Conservation (phyloP, 768 basidiomycete species). For the Boletus pseudo-olivaceus region DNA sequence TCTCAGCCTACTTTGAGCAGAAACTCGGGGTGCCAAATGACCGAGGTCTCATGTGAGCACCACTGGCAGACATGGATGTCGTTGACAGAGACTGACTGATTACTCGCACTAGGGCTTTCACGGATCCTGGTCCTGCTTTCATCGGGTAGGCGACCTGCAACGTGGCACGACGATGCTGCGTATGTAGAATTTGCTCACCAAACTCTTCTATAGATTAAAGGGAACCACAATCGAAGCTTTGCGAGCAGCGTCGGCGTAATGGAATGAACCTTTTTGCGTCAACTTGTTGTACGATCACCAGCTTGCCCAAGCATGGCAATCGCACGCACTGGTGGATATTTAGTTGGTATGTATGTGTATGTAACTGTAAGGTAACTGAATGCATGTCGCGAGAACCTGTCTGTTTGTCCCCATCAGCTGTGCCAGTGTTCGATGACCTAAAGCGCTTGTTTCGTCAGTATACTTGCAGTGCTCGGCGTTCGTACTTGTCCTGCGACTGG, state of each 20-base stretch:
- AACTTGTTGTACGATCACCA: background rate
- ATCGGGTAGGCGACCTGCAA: constrained; percentile 17
- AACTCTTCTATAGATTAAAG: constrained; percentile 2
- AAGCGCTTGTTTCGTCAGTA: background rate
- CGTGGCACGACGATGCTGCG: background rate
- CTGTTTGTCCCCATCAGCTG: background rate
- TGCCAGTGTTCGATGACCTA: background rate
- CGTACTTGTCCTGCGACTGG: too few species aligned
- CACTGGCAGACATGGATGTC: background rate
- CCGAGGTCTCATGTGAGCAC: constrained; percentile 57
- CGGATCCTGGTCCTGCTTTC: constrained; percentile 25
- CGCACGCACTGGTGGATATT: background rate
- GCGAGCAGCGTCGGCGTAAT: constrained; percentile 1
- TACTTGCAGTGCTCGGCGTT: too few species aligned
- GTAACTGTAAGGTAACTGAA: background rate
- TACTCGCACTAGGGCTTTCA: constrained; percentile 18
- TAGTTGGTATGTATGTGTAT: background rate
- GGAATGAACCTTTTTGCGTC: background rate
- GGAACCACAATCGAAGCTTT: constrained; percentile 15
- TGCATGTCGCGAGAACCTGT: background rate
- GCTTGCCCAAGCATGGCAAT: background rate
- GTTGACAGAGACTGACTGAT: background rate
- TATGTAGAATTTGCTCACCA: background rate
- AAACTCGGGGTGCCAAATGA: constrained; percentile 48
- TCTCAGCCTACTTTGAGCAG: constrained; percentile 52